Evolutionary conservation across 192 early-diverging fungal species (phyloP), one percentile per base, ranked within the genome.

Genomic region (Chytriomyces sp.): DNA sequence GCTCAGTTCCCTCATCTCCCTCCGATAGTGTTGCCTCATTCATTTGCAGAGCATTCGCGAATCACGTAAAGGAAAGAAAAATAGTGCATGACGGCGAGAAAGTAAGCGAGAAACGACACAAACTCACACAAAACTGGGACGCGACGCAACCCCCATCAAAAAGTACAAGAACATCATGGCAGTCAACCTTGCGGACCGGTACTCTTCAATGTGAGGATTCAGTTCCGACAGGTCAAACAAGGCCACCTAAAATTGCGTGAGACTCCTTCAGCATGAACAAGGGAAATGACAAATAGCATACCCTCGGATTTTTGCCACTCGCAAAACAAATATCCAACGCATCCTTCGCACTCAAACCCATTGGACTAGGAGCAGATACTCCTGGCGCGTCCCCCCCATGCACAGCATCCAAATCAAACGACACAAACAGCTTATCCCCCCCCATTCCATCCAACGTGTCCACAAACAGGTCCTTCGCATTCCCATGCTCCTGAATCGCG

Each of bases 81-180:
- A n/a, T n/a, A n/a, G n/a, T n/a, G n/a, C n/a, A n/a, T n/a, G n/a
- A n/a, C n/a, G n/a, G n/a, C n/a, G n/a, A n/a, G n/a, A n/a, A n/a
- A n/a, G n/a, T n/a, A n/a, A n/a, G n/a, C n/a, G n/a, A n/a, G n/a
- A n/a, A n/a, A n/a, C n/a, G n/a, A n/a, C n/a, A n/a, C n/a, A n/a
- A n/a, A n/a, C n/a, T n/a, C n/a, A n/a, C n/a, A n/a, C n/a, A n/a
- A n/a, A n/a, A n/a, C n/a, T n/a, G n/a, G n/a, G n/a, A n/a, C 44
- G 1, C 17, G 44, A 49, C 17, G 69, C 69, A 3, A 73, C 17
- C 8, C 71, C 71, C 60, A 63, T 28, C 60, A 53, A 53, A 64
- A 73, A 73, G 61, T 73, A 63, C 8, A 64, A 33, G 30, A 73
- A 73, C 71, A 73, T 73, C 40, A 73, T 52, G 8, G 71, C 71